Percentiles rank a stretch among this genome's conserved stretches.
These are phyloP conservation scores for Trichoderma sp. DNA, from an alignment of 2,329 filamentous ascomycete genomes.

Conservation along the genomic window DNA sequence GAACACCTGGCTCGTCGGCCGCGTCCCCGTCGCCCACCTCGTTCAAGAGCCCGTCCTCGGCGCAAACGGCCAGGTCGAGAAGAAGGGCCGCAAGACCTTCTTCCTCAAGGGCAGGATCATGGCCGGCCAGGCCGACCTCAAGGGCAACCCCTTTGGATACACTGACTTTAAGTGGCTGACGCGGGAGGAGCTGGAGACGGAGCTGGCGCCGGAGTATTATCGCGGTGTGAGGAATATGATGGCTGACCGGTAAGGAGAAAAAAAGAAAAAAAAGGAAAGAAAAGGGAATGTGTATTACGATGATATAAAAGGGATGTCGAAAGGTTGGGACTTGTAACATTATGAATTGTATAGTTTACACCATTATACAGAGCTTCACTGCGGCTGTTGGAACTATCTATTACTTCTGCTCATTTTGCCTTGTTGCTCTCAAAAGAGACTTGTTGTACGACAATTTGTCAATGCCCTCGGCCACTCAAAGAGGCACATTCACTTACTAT, in stretches of 20 bases:
- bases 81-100: constrained; percentile 77
- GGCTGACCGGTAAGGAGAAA: constrained; percentile 63
- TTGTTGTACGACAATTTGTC: background rate
- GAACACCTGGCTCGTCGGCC: constrained; percentile 97
- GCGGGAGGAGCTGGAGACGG: constrained; percentile 76
- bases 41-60: constrained; percentile 52
- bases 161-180: constrained; percentile 89
- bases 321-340: constrained; percentile 8
- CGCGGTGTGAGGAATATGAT: constrained; percentile 78
- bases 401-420: background rate
- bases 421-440: background rate
- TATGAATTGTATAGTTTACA: constrained; percentile 19
- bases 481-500: background rate
- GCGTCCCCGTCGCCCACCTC: constrained; percentile 81
- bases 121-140: constrained; percentile 87
- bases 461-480: background rate
- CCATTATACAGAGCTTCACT: constrained; percentile 22
- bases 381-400: constrained; percentile 34
- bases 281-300: background rate
- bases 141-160: constrained; percentile 67
- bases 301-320: constrained; percentile 2
- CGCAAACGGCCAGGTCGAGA: constrained; percentile 40
- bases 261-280: background rate
- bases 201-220: constrained; percentile 68
- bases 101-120: constrained; percentile 96